phyloP scores from a whole-genome alignment of 768 basidiomycete genomes.

The Termitomyces sp. region DNA sequence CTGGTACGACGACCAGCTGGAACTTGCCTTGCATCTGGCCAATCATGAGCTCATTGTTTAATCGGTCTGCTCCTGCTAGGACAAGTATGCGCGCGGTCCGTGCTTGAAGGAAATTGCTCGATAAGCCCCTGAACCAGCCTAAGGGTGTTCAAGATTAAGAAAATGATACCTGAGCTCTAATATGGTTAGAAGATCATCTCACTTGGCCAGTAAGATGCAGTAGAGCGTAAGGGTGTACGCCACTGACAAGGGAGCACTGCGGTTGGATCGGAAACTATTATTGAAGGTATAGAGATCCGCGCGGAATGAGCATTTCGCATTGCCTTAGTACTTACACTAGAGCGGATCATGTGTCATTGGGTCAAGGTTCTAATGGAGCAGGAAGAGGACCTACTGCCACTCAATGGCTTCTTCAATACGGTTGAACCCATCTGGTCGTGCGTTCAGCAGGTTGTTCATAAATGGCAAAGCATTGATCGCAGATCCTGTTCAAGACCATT shows the following conservation, averaged over 20 bases:
- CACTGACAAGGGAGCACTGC: constrained; percentile 54
- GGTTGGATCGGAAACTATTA: constrained; percentile 50
- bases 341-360: neutral
- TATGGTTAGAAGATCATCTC: constrained; percentile 15
- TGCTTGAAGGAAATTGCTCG: constrained; percentile 70
- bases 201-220: constrained; percentile 91
- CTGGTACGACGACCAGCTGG: constrained; percentile 83
- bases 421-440: constrained; percentile 82
- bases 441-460: constrained; percentile 86
- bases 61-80: constrained; percentile 87
- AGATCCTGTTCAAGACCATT: constrained; percentile 53
- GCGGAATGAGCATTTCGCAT: constrained; percentile 83
- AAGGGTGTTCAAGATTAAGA: neutral
- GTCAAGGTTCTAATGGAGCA: constrained; percentile 1
- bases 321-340: constrained; percentile 74
- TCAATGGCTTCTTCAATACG: constrained; percentile 83
- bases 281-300: constrained; percentile 82
- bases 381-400: constrained; percentile 78
- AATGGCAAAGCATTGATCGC: constrained; percentile 90
- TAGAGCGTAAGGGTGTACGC: constrained; percentile 81
- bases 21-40: constrained; percentile 98
- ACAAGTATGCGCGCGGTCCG: constrained; percentile 84
- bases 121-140: constrained; percentile 93
- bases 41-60: constrained; percentile 93
- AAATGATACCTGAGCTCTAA: neutral